A percentile compares a stretch with the other conserved stretches of the same genome.
phyloP scores from a whole-genome alignment of 2,329 filamentous ascomycete genomes.

The Aspergillus melleus region DNA sequence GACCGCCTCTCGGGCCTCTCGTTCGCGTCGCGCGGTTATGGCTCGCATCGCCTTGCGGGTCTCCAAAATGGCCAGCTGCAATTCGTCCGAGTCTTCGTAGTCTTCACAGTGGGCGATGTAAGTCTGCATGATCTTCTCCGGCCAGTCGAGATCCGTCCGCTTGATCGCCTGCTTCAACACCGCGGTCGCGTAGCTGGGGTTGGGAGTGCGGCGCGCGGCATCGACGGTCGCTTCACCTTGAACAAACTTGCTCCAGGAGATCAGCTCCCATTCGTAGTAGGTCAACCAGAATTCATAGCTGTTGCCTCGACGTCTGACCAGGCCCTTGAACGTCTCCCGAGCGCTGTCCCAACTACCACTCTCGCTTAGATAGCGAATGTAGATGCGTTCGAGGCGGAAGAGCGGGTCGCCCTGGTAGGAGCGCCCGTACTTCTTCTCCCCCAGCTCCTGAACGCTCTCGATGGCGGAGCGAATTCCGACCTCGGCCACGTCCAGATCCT shows the following conservation, averaged over 20 bases:
- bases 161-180: conserved; percentile 72
- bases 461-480: conserved; percentile 83
- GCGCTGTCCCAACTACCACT: conserved; percentile 76
- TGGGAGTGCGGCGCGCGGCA: conserved; percentile 57
- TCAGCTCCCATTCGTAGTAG: conserved; percentile 91
- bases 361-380: conserved; percentile 87
- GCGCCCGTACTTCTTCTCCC: conserved; percentile 73
- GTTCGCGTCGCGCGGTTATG: conserved; percentile 63
- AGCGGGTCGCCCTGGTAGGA: conserved; percentile 82
- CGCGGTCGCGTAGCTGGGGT: conserved; percentile 72
- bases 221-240: conserved; percentile 54
- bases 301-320: conserved; percentile 68
- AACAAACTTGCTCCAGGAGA: conserved; percentile 62
- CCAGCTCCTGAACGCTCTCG: conserved; percentile 77
- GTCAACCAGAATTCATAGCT: conserved; percentile 92
- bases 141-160: conserved; percentile 51
- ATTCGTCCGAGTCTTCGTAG: conserved; percentile 75
- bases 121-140: conserved; percentile 50
- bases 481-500: conserved; percentile 85
- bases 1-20: conserved; percentile 63
- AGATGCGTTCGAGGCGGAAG: conserved; percentile 85
- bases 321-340: conserved; percentile 71
- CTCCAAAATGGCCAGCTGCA: conserved; percentile 72
- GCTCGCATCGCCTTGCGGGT: conserved; percentile 68
- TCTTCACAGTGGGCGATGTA: conserved; percentile 70